These are phyloP conservation scores for Groenewaldozyma auringiensis DNA, from an alignment of 1,139 yeast genomes.

Conservation along the genomic window DNA sequence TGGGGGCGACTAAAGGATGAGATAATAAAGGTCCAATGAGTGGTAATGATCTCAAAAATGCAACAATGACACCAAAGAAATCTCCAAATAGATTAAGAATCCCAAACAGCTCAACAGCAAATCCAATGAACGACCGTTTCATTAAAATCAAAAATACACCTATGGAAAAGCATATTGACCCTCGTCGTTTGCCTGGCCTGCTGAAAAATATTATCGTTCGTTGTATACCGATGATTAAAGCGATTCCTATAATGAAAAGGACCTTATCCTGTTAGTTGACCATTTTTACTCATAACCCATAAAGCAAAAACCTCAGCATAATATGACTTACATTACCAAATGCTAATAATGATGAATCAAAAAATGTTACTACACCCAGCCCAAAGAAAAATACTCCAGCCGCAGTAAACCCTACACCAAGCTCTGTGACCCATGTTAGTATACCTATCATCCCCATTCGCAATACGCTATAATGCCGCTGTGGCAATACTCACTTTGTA, in stretches of 20 bases:
- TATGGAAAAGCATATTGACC: constrained; percentile 65
- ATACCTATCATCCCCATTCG: constrained; percentile 10
- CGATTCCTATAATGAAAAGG: constrained; percentile 71
- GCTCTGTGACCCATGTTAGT: too few species aligned
- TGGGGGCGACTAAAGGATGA: constrained; percentile 76
- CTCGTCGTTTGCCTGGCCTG: constrained; percentile 79
- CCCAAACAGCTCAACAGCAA: constrained; percentile 77
- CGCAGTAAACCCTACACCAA: constrained; percentile 91
- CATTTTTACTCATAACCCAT: too few species aligned
- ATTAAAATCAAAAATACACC: constrained; percentile 72
- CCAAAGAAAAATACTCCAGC: constrained; percentile 71
- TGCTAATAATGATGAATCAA: constrained; percentile 84
- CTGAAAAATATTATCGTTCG: constrained; percentile 79
- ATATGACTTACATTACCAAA: constrained; percentile 71
- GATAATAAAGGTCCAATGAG: constrained; percentile 79
- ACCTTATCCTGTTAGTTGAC: too few species aligned
- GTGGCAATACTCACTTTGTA: constrained; percentile 26
- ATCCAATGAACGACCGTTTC: constrained; percentile 78
- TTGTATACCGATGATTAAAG: constrained; percentile 80
- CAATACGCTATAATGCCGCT: neutral
- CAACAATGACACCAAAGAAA: constrained; percentile 83
- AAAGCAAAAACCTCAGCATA: constrained; percentile 51
- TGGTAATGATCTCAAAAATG: constrained; percentile 82
- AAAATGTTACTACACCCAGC: constrained; percentile 76
- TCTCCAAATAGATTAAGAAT: constrained; percentile 86